Evolutionary conservation across 352 stramenopile species (phyloP), one percentile per base, ranked within the genome.

Genomic region (Globisporangium iwayamae): DNA sequence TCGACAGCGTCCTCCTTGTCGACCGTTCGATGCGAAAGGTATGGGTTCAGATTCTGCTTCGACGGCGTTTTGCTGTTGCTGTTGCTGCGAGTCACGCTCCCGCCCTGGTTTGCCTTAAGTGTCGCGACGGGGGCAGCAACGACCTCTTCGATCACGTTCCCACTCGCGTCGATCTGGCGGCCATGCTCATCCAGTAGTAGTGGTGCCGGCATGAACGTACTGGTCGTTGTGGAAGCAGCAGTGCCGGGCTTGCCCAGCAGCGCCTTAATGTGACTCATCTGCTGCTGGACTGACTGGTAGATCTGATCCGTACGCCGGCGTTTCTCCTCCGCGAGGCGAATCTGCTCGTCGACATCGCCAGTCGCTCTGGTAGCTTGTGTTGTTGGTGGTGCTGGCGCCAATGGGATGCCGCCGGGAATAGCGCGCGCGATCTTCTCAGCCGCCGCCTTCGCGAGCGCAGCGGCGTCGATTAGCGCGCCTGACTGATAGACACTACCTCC

Each of bases 201-300:
- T 16, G 86, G 86, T 13, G 86, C 86, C 1, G 86, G 86, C 76
- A 92, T 89, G 62, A 91, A 93, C 2, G 70, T 73, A 3, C 65
- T 74, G 9, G 50, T 65, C 18, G n/a, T 10, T 43, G 53, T 25
- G 39, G 32, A 6, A n/a, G 45, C 45, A 48, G 51, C 30, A 52
- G 41, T 3, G 7, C 72, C 72, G 14, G 82, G 78, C 56, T 87
- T 87, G 25, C 74, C 66, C 51, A 90, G 67, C 47, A 93, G 64
- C 50, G 71, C 73, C 62, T 89, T 80, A 46, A 95, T 85, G 62
- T 91, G 78, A 50, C 73, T 84, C 78, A 95, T 92, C 56, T 95
- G 84, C 60, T 85, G 78, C 69, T 92, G 84, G 39, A 91, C 85
- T n/a, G 84, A 93, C 79, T 90, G 87, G 62, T 79, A 79, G 65